phyloP scores from a whole-genome alignment of 1,284 basidiomycete genomes.

The Cutaneotrichosporon spelunceum region DNA sequence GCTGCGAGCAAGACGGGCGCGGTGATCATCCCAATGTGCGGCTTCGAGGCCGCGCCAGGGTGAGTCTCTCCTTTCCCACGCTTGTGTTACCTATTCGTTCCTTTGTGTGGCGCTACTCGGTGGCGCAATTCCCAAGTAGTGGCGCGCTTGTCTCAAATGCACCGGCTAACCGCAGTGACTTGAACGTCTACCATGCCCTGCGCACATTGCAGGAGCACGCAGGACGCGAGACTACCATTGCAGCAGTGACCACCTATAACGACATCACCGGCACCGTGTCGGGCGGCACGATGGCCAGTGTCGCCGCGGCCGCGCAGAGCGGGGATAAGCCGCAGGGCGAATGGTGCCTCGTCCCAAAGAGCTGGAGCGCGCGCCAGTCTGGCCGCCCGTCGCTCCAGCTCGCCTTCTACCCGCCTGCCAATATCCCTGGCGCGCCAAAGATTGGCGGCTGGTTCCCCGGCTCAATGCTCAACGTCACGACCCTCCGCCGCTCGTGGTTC shows the following conservation, averaged over 20 bases:
- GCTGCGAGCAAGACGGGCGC: slow-evolving; percentile 63
- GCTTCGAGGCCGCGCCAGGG: slow-evolving; percentile 69
- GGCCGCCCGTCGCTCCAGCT: background rate
- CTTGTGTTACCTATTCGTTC: no score
- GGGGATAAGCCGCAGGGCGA: slow-evolving; percentile 43
- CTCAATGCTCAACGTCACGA: slow-evolving; percentile 60
- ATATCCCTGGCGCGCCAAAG: slow-evolving; percentile 13
- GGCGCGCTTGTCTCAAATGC: no score
- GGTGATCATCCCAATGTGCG: slow-evolving; percentile 67
- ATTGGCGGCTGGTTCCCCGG: slow-evolving; percentile 64
- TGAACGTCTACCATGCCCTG: slow-evolving; percentile 60
- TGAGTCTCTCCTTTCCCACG: slow-evolving; percentile 31
- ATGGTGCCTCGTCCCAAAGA: slow-evolving; percentile 31
- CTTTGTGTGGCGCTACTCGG: no score
- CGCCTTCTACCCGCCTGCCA: background rate
- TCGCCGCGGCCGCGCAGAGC: slow-evolving; percentile 55
- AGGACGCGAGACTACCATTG: slow-evolving; percentile 46
- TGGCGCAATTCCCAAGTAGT: no score
- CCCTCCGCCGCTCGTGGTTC: slow-evolving; percentile 76
- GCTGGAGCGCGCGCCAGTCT: background rate
- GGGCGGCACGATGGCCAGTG: slow-evolving; percentile 66
- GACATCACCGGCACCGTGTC: slow-evolving; percentile 59
- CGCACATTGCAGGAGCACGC: slow-evolving; percentile 49
- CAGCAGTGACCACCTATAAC: slow-evolving; percentile 57
- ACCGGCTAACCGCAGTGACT: slow-evolving; percentile 54